A percentile compares a stretch with the other conserved stretches of the same genome.
Conservation (phyloP, 768 basidiomycete species). For the Kwoniella europaea region DNA sequence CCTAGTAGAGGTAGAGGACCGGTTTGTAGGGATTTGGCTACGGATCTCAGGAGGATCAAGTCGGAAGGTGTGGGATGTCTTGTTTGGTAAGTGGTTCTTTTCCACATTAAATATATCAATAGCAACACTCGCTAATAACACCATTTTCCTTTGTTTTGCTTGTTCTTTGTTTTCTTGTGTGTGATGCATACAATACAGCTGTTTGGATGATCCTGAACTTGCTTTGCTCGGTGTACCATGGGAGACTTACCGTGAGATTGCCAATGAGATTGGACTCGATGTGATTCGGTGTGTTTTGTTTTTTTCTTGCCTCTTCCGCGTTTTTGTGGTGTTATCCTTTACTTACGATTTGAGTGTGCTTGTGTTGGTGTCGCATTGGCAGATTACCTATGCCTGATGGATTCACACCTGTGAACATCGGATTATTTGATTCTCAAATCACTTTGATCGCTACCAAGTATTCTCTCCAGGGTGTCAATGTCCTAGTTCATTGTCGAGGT, state of each 20-base stretch:
- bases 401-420: slow-evolving; percentile 70
- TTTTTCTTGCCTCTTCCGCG: background rate
- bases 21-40: slow-evolving; percentile 79
- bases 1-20: slow-evolving; percentile 77
- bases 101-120: slow-evolving; percentile 5
- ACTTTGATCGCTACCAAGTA: slow-evolving; percentile 71
- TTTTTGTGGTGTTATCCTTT: background rate
- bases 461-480: slow-evolving; percentile 71
- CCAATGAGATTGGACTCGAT: slow-evolving; percentile 72
- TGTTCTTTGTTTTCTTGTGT: background rate
- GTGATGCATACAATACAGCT: slow-evolving; percentile 62
- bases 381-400: slow-evolving; percentile 91
- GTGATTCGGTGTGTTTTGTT: slow-evolving; percentile 69
- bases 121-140: background rate
- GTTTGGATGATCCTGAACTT: slow-evolving; percentile 83
- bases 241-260: slow-evolving; percentile 72
- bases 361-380: background rate
- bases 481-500: slow-evolving; percentile 89
- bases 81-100: slow-evolving; percentile 68
- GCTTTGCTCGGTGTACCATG: slow-evolving; percentile 84
- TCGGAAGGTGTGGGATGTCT: slow-evolving; percentile 75
- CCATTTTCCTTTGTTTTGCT: slow-evolving; percentile 11
- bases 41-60: slow-evolving; percentile 76
- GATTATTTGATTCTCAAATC: slow-evolving; percentile 70
- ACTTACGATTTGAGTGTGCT: slow-evolving; percentile 21